Conservation (phyloP, 2,329 filamentous ascomycete species). For the Phialophora chinensis region DNA sequence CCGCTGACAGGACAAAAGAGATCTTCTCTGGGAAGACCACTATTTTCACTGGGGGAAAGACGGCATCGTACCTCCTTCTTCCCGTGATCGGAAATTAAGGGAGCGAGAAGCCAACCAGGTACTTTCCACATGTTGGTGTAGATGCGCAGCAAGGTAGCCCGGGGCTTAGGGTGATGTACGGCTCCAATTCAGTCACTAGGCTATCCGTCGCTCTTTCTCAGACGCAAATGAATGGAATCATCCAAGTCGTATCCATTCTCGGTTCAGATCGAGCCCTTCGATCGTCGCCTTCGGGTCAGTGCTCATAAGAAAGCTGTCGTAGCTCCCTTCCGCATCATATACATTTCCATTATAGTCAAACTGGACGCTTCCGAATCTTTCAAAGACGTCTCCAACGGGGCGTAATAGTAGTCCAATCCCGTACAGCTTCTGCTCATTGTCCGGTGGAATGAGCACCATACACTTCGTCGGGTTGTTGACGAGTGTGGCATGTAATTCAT, state of each 20-base stretch:
- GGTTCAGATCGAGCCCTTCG: conserved; percentile 2
- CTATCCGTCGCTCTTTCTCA: neutral
- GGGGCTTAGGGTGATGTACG: neutral
- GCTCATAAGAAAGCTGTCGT: neutral
- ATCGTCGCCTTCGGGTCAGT: conserved; percentile 5
- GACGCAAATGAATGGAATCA: neutral
- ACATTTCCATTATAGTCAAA: conserved; percentile 2
- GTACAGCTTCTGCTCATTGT: conserved; percentile 3
- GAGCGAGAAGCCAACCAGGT: neutral
- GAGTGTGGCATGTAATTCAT: neutral
- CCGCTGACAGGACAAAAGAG: conserved; percentile 9
- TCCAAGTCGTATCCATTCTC: conserved; percentile 1
- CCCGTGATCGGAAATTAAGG: conserved; percentile 4
- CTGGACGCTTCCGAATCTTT: neutral
- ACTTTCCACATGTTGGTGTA: neutral
- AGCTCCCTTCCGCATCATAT: neutral
- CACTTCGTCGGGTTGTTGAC: neutral
- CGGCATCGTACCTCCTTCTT: conserved; percentile 19
- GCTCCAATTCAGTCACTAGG: neutral
- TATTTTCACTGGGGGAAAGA: conserved; percentile 9
- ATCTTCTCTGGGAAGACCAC: conserved; percentile 19
- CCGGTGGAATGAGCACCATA: neutral
- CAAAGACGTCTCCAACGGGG: neutral
- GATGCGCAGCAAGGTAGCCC: neutral
- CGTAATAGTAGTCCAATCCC: neutral